phyloP scores from a whole-genome alignment of 2,329 filamentous ascomycete species.

The Fusarium algeriense region DNA sequence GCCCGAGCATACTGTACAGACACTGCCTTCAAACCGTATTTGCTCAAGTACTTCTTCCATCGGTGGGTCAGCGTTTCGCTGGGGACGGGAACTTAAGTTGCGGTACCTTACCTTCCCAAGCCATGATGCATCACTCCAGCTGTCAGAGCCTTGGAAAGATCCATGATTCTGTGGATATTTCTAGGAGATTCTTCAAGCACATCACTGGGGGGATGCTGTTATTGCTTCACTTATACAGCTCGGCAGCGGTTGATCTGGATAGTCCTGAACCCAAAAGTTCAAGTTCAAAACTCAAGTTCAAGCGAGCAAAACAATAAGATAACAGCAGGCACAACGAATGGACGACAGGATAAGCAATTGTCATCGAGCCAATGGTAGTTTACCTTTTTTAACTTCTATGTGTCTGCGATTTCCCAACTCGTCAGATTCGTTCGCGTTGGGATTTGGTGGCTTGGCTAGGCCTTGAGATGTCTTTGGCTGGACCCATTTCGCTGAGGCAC shows the following conservation, averaged over 20 bases:
- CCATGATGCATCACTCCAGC: conserved; percentile 26
- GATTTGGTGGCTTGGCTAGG: conserved; percentile 42
- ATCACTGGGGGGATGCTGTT: conserved; percentile 17
- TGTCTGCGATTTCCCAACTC: conserved; percentile 32
- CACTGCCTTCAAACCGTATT: conserved; percentile 27
- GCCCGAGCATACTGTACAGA: conserved; percentile 10
- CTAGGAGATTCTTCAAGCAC: conserved; percentile 19
- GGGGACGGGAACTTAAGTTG: conserved; percentile 32
- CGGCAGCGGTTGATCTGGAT: background rate
- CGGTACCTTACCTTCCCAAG: conserved; percentile 32
- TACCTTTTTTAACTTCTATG: conserved; percentile 30
- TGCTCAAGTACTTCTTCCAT: background rate
- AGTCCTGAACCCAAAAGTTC: conserved; percentile 4
- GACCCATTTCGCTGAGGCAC: conserved; percentile 35
- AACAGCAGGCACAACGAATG: conserved; percentile 24
- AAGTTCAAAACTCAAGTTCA: conserved; percentile 2
- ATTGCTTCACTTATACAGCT: background rate
- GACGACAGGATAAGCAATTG: conserved; percentile 21
- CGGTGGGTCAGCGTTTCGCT: conserved; percentile 34
- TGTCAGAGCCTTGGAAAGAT: conserved; percentile 32
- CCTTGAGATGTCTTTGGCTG: conserved; percentile 23
- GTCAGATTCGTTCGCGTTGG: conserved; percentile 40
- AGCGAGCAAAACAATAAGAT: conserved; percentile 25
- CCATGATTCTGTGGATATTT: conserved; percentile 28
- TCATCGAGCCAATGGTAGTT: conserved; percentile 26